phyloP scores from a whole-genome alignment of 768 basidiomycete species.

The Lepiota subincarnata region DNA sequence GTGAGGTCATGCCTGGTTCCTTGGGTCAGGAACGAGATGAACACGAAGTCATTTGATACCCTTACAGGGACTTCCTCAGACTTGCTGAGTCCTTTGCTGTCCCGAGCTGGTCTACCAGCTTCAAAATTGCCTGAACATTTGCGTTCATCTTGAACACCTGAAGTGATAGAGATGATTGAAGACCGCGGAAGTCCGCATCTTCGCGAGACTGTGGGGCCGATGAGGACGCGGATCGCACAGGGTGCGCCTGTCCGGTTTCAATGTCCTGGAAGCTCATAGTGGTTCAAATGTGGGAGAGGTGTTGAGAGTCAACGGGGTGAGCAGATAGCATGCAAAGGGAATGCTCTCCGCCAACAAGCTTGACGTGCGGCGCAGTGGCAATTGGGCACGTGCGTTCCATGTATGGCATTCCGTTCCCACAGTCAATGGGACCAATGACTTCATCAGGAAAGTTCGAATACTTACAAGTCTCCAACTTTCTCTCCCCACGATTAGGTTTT shows the following conservation, averaged over 20 bases:
- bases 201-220: conserved; percentile 44
- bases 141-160: conserved; percentile 99
- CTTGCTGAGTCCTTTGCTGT: conserved; percentile 74
- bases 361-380: background rate
- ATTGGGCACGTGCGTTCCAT: background rate
- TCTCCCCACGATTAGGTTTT: no score
- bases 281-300: background rate
- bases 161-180: conserved; percentile 79
- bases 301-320: background rate
- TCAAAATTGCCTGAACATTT: conserved; percentile 93
- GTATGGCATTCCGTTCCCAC: background rate
- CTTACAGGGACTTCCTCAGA: conserved; percentile 83
- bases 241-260: conserved; percentile 41
- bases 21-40: conserved; percentile 7
- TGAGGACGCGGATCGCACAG: conserved; percentile 29
- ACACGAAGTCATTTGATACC: conserved; percentile 14
- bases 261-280: conserved; percentile 57
- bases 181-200: conserved; percentile 68
- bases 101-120: conserved; percentile 95
- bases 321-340: background rate
- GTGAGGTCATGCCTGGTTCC: conserved; percentile 80
- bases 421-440: background rate
- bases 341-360: background rate
- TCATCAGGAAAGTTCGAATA: no score
- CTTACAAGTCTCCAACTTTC: no score